Percentiles rank a stretch among this genome's conserved stretches.
These are phyloP conservation scores for Xylaria sp. DNA, from an alignment of 2,329 filamentous ascomycete species.

Conservation along the genomic window DNA sequence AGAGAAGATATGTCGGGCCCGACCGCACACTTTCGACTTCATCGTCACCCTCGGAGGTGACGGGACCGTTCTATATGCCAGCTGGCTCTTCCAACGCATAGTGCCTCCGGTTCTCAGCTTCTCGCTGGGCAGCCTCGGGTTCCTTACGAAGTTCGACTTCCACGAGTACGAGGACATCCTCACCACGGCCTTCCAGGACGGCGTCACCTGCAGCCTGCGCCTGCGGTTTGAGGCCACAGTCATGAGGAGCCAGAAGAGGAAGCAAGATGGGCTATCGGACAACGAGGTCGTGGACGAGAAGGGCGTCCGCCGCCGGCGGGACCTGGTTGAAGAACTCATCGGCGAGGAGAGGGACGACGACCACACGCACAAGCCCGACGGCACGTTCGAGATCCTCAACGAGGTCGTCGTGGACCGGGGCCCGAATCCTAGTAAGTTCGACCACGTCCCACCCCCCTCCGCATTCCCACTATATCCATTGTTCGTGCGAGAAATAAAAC, in stretches of 20 bases:
- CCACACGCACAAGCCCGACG: conserved; percentile 81
- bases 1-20: conserved; percentile 72
- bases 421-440: conserved; percentile 78
- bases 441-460: neutral
- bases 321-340: conserved; percentile 87
- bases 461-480: neutral
- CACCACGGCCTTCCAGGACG: conserved; percentile 72
- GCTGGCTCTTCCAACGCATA: conserved; percentile 94
- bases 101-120: conserved; percentile 94
- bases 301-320: conserved; percentile 51
- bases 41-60: conserved; percentile 91
- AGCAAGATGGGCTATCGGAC: conserved; percentile 32
- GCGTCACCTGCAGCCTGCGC: conserved; percentile 84
- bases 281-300: conserved; percentile 36
- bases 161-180: conserved; percentile 71
- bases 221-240: conserved; percentile 91
- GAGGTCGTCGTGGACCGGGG: conserved; percentile 96
- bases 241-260: conserved; percentile 72
- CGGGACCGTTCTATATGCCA: conserved; percentile 94
- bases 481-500: too few relatives aligned
- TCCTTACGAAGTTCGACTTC: conserved; percentile 96
- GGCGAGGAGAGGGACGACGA: conserved; percentile 83
- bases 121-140: conserved; percentile 86
- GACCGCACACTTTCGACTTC: conserved; percentile 91
- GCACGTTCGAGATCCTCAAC: conserved; percentile 88